A percentile compares a stretch with the other conserved stretches of the same genome.
Conservation (phyloP, 306 rosid genomes). For the Ammopiptanthus mongolicus region DNA sequence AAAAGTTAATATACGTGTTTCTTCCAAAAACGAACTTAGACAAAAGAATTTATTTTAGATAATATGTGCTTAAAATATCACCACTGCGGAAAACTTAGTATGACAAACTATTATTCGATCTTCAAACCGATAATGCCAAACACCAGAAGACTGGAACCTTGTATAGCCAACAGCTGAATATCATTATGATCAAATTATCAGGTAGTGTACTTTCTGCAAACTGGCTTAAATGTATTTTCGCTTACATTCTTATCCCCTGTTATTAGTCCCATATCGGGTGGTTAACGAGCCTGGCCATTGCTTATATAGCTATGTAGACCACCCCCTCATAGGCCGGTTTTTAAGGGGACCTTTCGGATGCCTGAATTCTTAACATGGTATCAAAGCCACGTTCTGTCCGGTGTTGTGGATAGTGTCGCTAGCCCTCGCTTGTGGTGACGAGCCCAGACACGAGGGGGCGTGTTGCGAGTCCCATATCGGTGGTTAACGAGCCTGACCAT, state of each 20-base stretch:
- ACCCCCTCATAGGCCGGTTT: no score
- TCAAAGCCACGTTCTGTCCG: no score
- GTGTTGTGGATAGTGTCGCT: no score
- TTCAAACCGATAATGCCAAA: neutral
- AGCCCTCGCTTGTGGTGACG: no score
- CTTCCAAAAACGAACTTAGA: conserved; percentile 8
- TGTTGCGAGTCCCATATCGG: no score
- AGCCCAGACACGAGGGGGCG: no score
- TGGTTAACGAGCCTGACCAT: no score
- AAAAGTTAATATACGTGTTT: neutral
- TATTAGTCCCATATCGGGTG: no score
- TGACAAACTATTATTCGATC: neutral
- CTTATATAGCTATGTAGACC: no score
- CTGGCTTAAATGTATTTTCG: neutral
- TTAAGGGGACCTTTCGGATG: no score
- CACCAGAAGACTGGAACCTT: neutral
- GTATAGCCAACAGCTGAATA: neutral
- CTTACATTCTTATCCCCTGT: conserved; percentile 62
- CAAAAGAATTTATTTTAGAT: neutral
- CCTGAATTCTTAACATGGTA: no score
- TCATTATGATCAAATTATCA: neutral
- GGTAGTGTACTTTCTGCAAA: neutral
- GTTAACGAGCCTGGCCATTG: no score
- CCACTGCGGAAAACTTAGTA: neutral
- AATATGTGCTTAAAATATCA: neutral